Evolutionary conservation across 2,329 filamentous ascomycete genomes (phyloP).

Genomic region (Sclerotinia trifoliorum): DNA sequence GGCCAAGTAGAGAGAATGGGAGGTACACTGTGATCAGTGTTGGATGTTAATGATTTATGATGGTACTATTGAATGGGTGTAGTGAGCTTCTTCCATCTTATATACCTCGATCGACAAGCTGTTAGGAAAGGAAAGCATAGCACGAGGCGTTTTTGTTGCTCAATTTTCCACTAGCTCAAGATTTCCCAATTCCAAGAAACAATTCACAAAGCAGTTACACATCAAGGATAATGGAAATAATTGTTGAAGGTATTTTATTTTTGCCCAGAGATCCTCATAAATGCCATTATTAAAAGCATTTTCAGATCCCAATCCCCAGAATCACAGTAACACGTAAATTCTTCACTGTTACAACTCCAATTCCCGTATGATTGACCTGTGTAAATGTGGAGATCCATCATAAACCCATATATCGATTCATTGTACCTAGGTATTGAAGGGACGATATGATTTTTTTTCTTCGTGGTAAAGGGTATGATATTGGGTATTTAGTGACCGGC

Average conservation of each 20-base stretch:
- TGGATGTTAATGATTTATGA: conserved; percentile 4
- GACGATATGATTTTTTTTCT: conserved; percentile 32
- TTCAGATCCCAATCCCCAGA: conserved; percentile 25
- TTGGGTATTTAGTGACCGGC: conserved; percentile 60
- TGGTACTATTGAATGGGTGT: background rate
- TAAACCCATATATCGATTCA: conserved; percentile 11
- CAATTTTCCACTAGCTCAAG: background rate
- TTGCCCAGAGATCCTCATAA: conserved; percentile 5
- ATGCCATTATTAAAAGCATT: conserved; percentile 22
- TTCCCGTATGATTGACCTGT: conserved; percentile 12
- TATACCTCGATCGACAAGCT: background rate
- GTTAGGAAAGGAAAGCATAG: background rate
- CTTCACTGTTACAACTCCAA: conserved; percentile 32
- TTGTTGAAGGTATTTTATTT: conserved; percentile 20
- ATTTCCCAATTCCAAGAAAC: background rate
- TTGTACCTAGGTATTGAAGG: conserved; percentile 31
- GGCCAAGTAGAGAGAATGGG: background rate
- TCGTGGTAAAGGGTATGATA: conserved; percentile 23
- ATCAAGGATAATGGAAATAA: background rate
- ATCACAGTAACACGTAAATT: conserved; percentile 24
- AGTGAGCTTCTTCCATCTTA: background rate
- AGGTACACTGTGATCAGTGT: background rate
- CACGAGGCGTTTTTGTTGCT: background rate
- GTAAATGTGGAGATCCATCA: conserved; percentile 5
- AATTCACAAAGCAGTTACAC: background rate